Evolutionary conservation across 2,329 filamentous ascomycete genomes (phyloP), one percentile per base, ranked within the genome.

Genomic region (Stemphylium vesicarium): DNA sequence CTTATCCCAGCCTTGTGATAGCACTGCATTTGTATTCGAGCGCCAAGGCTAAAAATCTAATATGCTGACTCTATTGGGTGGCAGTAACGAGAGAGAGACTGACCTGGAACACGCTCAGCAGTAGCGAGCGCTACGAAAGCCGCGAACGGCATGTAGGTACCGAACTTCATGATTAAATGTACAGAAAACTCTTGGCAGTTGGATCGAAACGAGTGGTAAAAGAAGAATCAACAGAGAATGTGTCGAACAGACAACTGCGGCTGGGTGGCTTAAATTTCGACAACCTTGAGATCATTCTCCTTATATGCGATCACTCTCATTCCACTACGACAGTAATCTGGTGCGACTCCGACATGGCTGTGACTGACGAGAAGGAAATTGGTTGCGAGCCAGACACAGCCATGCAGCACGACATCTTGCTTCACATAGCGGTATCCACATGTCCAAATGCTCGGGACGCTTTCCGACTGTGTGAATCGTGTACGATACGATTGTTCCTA

Each of bases 361-460:
- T 55, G 31, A 43, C 26, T 43, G 46, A 42, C 32, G 40, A 43
- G 15, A 55, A 59, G 46, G 42, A 56, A 31, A 29, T 44, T 53
- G 50, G 55, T 49, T 50, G 39, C 50, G 40, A 16, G 42, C 26
- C 43, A 56, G 47, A 53, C 55, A 66, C 60, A 56, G 53, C 38
- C 43, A 63, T 63, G 62, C 63, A 63, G 59, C 45, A 53, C 59
- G 60, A 62, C 44, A 67, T 59, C 43, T 22, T 64, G 59, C 63
- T 59, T 68, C 39, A 43, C 45, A 47, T 41, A n/a, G 43, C 16
- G 13, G 18, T 54, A 45, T 45, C 50, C 32, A 29, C 29, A 24
- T 38, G 13, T 35, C 42, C 48, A 38, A 32, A 32, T 22, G 22
- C 24, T 26, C 42, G 39, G 37, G 47, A 42, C 12, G 15, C 29